Percentiles rank a stretch among this genome's conserved stretches.
Evolutionary conservation across 192 early-diverging fungal species (phyloP).

Genomic region (Linnemannia elongata): DNA sequence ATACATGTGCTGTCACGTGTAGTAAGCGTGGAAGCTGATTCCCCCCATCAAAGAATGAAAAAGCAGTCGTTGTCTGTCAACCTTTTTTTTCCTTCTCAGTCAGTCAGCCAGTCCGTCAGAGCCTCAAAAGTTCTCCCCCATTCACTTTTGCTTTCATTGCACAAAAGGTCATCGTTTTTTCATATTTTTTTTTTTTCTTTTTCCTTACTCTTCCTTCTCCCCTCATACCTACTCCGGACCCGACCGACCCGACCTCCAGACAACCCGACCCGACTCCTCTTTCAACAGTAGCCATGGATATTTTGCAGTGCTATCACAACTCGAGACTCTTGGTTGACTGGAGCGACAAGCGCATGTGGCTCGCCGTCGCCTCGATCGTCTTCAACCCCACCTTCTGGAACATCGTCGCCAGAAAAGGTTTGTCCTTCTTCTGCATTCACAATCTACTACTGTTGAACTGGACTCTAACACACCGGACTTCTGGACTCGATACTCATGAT

Average conservation of each 20-base stretch:
- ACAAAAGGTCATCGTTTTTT: not conserved
- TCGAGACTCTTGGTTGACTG: conserved; percentile 66
- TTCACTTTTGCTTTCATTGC: not conserved
- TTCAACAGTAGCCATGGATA: conserved; percentile 24
- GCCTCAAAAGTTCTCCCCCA: not conserved
- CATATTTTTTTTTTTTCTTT: not conserved
- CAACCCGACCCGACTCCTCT: not conserved
- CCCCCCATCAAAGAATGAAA: conserved; percentile 3
- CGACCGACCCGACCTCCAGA: not conserved
- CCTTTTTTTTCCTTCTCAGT: not conserved
- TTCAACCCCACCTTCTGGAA: conserved; percentile 96
- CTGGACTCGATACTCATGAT: not conserved
- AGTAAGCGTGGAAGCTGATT: not conserved
- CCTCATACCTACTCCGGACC: not conserved
- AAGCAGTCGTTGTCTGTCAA: not conserved
- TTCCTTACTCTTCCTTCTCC: conserved; percentile 4
- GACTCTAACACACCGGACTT: not conserved
- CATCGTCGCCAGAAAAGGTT: conserved; percentile 84
- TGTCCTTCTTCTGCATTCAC: not conserved
- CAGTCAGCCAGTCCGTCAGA: too few species aligned
- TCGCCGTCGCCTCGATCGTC: conserved; percentile 76
- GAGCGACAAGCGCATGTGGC: conserved; percentile 74
- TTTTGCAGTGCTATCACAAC: conserved; percentile 36
- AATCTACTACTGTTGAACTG: too few species aligned
- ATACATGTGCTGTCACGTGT: not conserved